Evolutionary conservation across 2,329 filamentous ascomycete genomes (phyloP).

Genomic region (Phaeophleospora eucalypticola): DNA sequence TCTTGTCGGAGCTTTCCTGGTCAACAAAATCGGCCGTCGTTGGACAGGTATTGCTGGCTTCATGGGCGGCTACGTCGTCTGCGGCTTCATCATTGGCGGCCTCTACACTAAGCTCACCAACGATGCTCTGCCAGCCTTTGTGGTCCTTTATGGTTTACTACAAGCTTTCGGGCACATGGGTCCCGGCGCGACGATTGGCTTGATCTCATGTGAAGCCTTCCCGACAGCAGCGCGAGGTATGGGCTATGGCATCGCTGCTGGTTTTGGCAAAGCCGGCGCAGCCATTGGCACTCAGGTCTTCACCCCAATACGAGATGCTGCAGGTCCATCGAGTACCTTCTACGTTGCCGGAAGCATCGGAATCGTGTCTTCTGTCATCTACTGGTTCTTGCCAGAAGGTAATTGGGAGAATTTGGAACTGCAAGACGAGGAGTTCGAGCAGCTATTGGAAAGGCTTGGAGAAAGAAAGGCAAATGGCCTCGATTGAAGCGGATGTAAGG

Average conservation of each 20-base stretch:
- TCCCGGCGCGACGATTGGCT: conserved; percentile 49
- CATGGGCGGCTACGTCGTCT: conserved; percentile 45
- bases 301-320: conserved; percentile 38
- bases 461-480: background rate
- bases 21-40: conserved; percentile 47
- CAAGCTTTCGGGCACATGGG: conserved; percentile 49
- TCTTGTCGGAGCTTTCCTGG: conserved; percentile 47
- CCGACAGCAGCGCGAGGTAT: conserved; percentile 51
- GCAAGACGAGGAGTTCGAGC: conserved; percentile 22
- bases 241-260: conserved; percentile 50
- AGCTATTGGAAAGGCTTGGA: background rate
- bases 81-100: conserved; percentile 51
- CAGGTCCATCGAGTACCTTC: conserved; percentile 21
- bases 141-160: conserved; percentile 52
- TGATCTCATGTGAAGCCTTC: conserved; percentile 50
- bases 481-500: no score
- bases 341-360: conserved; percentile 21
- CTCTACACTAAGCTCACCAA: conserved; percentile 47
- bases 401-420: conserved; percentile 15
- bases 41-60: conserved; percentile 52
- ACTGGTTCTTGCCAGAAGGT: conserved; percentile 22
- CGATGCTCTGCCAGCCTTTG: conserved; percentile 45
- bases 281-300: conserved; percentile 52
- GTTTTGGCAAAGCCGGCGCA: conserved; percentile 50
- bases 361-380: conserved; percentile 19